Evolutionary conservation across 1,284 basidiomycete species (phyloP), one percentile per base, ranked within the genome.

Genomic region (Mycena sp.): DNA sequence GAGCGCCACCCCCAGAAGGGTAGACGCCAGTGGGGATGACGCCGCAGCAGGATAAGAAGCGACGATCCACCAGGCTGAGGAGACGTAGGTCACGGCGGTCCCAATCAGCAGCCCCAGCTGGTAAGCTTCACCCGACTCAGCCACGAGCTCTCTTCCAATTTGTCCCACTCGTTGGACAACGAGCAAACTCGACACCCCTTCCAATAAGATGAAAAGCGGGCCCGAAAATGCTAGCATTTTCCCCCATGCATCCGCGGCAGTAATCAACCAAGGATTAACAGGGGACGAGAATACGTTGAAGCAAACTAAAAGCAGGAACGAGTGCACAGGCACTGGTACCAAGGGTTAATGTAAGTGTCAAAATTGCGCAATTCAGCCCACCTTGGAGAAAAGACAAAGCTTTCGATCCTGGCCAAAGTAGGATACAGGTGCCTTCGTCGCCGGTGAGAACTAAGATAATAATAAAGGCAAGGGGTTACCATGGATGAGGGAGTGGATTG

Each of bases 181-280:
- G 23, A 95, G 81, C 58, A 95, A 76, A 70, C 91, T 94, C 32
- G 91, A 94, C 56, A 95, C 80, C 48, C 93, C 92, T 74, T 96
- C 94, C 80, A 95, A 83, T 52, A 88, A 83, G 60, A 93, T 89
- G 74, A 94, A 94, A 44, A 90, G 76, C 1, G 93, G 93, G 11
- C 91, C 90, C 4, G 86, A 89, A 72, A 88, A 84, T 6, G 85
- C 85, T 54, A 96, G 79, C 29, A 88, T 80, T 41, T 80, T 83
- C 2, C 91, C 91, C 94, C 93, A 95, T 80, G 84, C 87, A 30
- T 81, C 78, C 6, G 89, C 85, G 14, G 87, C 82, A 17, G 78
- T 81, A 12, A 84, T 69, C 17, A 93, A 70, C 75, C 79, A 81
- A n/a, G 88, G 85, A 64, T 85, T 80, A n/a, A 85, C 83, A 25